Percentiles rank a stretch among this genome's conserved stretches.
phyloP scores from a whole-genome alignment of 2,329 filamentous ascomycete species.

The Colletotrichum tamarilloi region DNA sequence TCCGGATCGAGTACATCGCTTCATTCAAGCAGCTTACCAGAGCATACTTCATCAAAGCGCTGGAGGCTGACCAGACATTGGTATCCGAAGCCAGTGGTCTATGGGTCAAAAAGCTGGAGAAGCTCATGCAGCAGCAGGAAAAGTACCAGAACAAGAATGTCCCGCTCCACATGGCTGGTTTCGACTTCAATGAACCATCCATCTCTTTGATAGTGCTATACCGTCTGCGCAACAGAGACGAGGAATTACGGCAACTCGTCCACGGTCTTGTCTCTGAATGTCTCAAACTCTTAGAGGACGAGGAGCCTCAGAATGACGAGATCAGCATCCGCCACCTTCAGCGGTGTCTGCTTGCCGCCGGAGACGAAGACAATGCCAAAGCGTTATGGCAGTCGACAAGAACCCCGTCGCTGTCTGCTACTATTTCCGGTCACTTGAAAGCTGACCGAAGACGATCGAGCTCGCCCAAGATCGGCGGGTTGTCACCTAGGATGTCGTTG shows the following conservation, averaged over 20 bases:
- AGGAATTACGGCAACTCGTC: slow-evolving; percentile 45
- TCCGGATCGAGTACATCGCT: slow-evolving; percentile 51
- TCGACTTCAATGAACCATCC: slow-evolving; percentile 54
- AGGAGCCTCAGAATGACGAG: slow-evolving; percentile 54
- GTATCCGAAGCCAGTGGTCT: slow-evolving; percentile 40
- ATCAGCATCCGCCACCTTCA: slow-evolving; percentile 55
- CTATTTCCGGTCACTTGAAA: slow-evolving; percentile 41
- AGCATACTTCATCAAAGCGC: slow-evolving; percentile 43
- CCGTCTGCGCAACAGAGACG: slow-evolving; percentile 43
- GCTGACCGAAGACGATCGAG: slow-evolving; percentile 21
- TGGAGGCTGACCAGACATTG: slow-evolving; percentile 22
- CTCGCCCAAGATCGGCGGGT: slow-evolving; percentile 26
- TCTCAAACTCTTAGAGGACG: slow-evolving; percentile 51
- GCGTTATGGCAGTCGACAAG: slow-evolving; percentile 54
- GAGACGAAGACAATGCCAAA: slow-evolving; percentile 49
- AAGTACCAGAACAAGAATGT: slow-evolving; percentile 52
- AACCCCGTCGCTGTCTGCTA: slow-evolving; percentile 42
- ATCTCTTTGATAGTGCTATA: slow-evolving; percentile 54
- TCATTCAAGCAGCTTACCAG: slow-evolving; percentile 53
- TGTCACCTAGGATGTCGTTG: slow-evolving; percentile 18
- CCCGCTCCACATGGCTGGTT: slow-evolving; percentile 52
- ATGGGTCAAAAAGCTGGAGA: slow-evolving; percentile 50
- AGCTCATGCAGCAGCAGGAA: slow-evolving; percentile 49
- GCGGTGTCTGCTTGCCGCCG: slow-evolving; percentile 50
- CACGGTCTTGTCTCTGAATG: slow-evolving; percentile 49